A percentile compares a stretch with the other conserved stretches of the same genome.
phyloP scores from a whole-genome alignment of 306 rosid genomes.

The Bauhinia variegata region DNA sequence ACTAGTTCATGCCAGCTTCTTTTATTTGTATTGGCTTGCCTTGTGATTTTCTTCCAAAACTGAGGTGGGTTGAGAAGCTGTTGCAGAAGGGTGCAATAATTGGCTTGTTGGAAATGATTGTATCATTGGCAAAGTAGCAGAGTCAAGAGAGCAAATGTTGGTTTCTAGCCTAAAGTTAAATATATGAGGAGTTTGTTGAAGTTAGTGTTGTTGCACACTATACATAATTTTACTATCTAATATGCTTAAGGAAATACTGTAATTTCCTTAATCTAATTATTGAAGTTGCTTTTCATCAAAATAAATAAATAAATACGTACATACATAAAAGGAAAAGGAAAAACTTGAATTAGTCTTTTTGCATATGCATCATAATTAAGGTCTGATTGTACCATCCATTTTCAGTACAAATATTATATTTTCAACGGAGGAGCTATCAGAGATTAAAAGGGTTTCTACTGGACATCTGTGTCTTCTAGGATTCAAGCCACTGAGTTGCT shows the following conservation, averaged over 20 bases:
- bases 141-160: neutral
- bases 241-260: conserved; percentile 8
- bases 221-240: neutral
- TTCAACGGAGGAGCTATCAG: conserved; percentile 75
- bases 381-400: conserved; percentile 30
- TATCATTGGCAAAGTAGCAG: neutral
- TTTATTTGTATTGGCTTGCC: too few species aligned
- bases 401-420: conserved; percentile 72
- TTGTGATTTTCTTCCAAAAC: too few species aligned
- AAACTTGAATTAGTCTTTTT: conserved; percentile 2
- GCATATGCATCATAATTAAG: conserved; percentile 31
- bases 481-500: conserved; percentile 87
- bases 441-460: conserved; percentile 66
- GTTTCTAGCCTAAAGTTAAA: neutral
- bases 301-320: too few species aligned
- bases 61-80: too few species aligned
- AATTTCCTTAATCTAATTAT: conserved; percentile 24
- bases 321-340: neutral
- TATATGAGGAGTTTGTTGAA: conserved; percentile 3
- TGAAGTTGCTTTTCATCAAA: neutral
- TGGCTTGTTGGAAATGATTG: neutral
- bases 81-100: neutral
- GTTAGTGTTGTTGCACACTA: conserved; percentile 19
- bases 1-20: too few species aligned
- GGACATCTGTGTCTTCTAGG: conserved; percentile 84